phyloP scores from a whole-genome alignment of 2,329 filamentous ascomycete genomes.

The Trichoderma sp. region DNA sequence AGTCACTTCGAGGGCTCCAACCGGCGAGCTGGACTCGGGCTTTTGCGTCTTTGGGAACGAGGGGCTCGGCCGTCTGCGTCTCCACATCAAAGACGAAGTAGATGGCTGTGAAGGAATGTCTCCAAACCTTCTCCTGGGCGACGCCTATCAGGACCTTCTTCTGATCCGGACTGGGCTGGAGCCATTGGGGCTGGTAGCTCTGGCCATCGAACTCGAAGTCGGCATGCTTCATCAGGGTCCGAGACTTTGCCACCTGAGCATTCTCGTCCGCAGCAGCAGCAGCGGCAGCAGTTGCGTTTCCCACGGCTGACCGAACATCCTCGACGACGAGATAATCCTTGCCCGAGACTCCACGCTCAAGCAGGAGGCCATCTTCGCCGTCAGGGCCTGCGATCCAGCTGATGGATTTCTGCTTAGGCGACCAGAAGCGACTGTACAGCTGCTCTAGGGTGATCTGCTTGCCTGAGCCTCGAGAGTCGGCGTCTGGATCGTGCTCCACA shows the following conservation, averaged over 20 bases:
- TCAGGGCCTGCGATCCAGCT: slow-evolving; percentile 75
- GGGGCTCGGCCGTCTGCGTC: slow-evolving; percentile 72
- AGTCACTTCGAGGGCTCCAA: slow-evolving; percentile 87
- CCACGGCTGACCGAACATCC: slow-evolving; percentile 65
- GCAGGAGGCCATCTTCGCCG: slow-evolving; percentile 80
- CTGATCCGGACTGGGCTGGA: slow-evolving; percentile 79
- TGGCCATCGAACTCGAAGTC: slow-evolving; percentile 63
- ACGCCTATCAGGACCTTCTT: slow-evolving; percentile 85
- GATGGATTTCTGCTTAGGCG: slow-evolving; percentile 64
- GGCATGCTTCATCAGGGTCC: slow-evolving; percentile 72
- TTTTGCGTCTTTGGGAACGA: slow-evolving; percentile 69
- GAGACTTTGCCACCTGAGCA: slow-evolving; percentile 51
- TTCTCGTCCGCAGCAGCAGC: slow-evolving; percentile 37
- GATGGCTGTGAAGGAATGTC: slow-evolving; percentile 80
- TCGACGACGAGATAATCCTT: slow-evolving; percentile 83
- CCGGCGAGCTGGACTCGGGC: slow-evolving; percentile 78
- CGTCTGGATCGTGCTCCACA: slow-evolving; percentile 68
- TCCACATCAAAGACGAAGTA: slow-evolving; percentile 95
- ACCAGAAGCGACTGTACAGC: slow-evolving; percentile 68
- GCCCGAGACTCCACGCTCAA: slow-evolving; percentile 67
- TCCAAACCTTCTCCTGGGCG: slow-evolving; percentile 74
- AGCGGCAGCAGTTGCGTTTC: slow-evolving; percentile 26
- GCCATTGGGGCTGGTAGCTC: slow-evolving; percentile 59
- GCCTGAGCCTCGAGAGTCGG: slow-evolving; percentile 64
- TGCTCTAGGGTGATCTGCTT: slow-evolving; percentile 75